Evolutionary conservation across 345 rosid genomes (phyloP), one percentile per base, ranked within the genome.

Genomic region (Moricandia arvensis): DNA sequence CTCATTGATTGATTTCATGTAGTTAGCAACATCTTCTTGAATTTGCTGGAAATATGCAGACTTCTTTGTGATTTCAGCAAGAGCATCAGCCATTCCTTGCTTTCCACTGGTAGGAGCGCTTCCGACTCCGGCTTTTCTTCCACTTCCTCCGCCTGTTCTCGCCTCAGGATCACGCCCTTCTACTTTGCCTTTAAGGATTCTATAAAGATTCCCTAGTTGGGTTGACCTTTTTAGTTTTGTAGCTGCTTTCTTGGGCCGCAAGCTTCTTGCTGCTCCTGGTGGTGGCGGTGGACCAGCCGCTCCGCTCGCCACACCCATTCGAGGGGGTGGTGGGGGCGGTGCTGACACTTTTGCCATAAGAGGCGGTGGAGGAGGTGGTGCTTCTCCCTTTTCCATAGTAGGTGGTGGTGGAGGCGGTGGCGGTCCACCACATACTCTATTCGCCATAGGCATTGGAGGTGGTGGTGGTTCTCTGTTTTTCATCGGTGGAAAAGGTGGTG

Each of bases 31-130:
- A 41, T 96, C 99, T 79, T 81, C 93, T 85, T 93, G 94, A 26
- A 96, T 91, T 80, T 96, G 89, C 72, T 79, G 91, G 80, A 89
- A 93, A 83, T 96, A 91, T 16, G 97, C 84, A 26, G 99, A 96
- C 89, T 96, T 89, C 81, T 86, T 93, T 33, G 98, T 91, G 80
- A 89, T 93, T 85, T 95, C 97, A 41, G 97, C 94, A 7, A 95
- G 85, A 41, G 99, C 98, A 83, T 93, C 99, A 35, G 99, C 97
- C 97, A 95, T 88, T 78, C 97, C 97, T 85, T 91, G 92, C 75
- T 93, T 89, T 54, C 90, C 96, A 58, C 87, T 81, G 2, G 69
- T 43, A 0, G 80, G 17, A 59, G 69, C 67, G 12, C 66, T 61
- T 65, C 66, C 69, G 1, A 54, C 79, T n/a, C 69, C 79, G 8